Evolutionary conservation across 2,329 filamentous ascomycete species (phyloP).

Genomic region (Triangularia setosa): DNA sequence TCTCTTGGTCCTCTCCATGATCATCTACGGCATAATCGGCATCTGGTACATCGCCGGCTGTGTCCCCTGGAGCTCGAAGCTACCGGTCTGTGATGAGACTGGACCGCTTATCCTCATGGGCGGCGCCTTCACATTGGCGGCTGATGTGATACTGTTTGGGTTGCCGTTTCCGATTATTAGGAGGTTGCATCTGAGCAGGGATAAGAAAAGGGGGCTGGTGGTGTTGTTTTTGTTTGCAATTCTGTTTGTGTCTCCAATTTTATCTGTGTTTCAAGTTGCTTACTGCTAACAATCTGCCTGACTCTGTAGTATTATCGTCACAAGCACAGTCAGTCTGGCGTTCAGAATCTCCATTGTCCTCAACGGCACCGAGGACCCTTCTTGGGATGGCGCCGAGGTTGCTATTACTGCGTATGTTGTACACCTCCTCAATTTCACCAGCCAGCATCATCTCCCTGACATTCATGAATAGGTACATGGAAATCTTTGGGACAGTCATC

Average conservation of each 20-base stretch:
- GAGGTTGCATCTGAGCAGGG: background rate
- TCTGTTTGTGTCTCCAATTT: background rate
- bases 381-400: background rate
- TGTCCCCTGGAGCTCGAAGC: background rate
- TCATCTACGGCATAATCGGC: background rate
- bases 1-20: background rate
- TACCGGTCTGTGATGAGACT: background rate
- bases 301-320: background rate
- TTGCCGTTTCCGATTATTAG: background rate
- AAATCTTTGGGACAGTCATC: background rate
- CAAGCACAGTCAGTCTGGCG: background rate
- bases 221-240: background rate
- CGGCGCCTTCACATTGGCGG: background rate
- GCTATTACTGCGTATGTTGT: background rate
- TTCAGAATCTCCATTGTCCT: background rate
- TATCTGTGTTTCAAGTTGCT: background rate
- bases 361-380: background rate
- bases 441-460: background rate
- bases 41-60: background rate
- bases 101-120: background rate
- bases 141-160: background rate
- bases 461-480: background rate
- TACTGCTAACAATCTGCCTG: background rate
- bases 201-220: background rate
- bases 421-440: background rate